Evolutionary conservation across 345 rosid genomes (phyloP), one percentile per base, ranked within the genome.

Genomic region (Brassica nigra): DNA sequence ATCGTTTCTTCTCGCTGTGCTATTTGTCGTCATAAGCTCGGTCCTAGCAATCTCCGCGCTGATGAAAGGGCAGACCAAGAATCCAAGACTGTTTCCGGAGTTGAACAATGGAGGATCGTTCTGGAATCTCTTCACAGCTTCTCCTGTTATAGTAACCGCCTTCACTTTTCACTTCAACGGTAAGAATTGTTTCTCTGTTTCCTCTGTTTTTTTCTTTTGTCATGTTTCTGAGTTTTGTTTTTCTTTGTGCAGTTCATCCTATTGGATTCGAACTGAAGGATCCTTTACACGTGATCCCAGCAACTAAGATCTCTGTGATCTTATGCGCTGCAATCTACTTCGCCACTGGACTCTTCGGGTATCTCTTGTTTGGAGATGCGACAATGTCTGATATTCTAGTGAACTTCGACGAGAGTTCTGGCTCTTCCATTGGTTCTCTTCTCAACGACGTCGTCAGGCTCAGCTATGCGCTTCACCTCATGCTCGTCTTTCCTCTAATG

Each of bases 81-180:
- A 34, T 39, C 91, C 91, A 3, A 89, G 89, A 84, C 42, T 89
- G 30, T 80, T 95, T 18, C 99, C 99, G 0, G 58, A 78, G 4
- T 65, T 92, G 44, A 86, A 80, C 72, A 71, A 83, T 66, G 75
- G 67, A 76, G 81, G 86, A 77, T 88, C 96, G 0, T 85, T 92
- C 80, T 90, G 91, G 28, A 78, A 92, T 31, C 97, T 95, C 37
- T 91, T 95, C 87, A 91, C 99, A 8, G 94, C 97, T 55, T 87
- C 87, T 4, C 99, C 99, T 0, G 93, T 95, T 47, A 90, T 95
- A 2, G 99, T 95, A 1, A 92, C 97, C 5, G 94, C 99, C 80
- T 95, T 92, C 85, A 91, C 95, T 2, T 95, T 92, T 77, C 99
- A 95, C 82, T 95, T 92, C 80, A 95, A 95, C 79, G 95, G 99